A percentile compares a stretch with the other conserved stretches of the same genome.
Conservation (phyloP, 805 yeast genomes). For the Isabelozyma gotoi region DNA sequence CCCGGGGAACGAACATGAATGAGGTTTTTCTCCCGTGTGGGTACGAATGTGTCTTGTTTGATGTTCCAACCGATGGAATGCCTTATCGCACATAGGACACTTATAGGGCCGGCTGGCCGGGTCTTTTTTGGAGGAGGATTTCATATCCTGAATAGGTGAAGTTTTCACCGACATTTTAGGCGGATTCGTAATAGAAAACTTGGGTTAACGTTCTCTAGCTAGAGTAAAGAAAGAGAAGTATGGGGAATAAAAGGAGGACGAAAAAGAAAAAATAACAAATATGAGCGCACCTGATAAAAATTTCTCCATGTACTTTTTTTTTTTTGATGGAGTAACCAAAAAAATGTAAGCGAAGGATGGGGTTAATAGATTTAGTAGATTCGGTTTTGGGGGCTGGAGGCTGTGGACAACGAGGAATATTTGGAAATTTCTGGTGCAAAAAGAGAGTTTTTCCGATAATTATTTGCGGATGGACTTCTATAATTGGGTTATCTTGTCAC, state of each 20-base stretch:
- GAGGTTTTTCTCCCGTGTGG: slow-evolving; percentile 82
- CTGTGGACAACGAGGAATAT: too few relatives aligned
- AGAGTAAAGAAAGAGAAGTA: not conserved
- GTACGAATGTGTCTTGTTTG: slow-evolving; percentile 78
- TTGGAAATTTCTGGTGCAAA: too few relatives aligned
- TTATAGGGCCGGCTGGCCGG: slow-evolving; percentile 55
- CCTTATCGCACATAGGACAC: slow-evolving; percentile 73
- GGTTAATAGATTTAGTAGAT: too few relatives aligned
- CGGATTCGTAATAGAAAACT: too few relatives aligned
- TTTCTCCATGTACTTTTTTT: not conserved
- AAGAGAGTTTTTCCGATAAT: too few relatives aligned
- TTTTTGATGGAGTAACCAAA: not conserved
- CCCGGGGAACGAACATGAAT: slow-evolving; percentile 69
- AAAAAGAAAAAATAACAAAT: too few relatives aligned
- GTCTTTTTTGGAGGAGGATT: slow-evolving; percentile 15
- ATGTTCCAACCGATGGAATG: slow-evolving; percentile 74
- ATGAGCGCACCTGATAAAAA: not conserved
- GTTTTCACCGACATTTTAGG: not conserved
- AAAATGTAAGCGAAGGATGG: not conserved
- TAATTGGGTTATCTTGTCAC: too few relatives aligned
- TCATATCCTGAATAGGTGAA: not conserved
- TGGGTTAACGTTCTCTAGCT: too few relatives aligned
- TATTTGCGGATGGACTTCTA: too few relatives aligned
- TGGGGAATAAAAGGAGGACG: not conserved
- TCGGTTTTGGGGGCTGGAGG: too few relatives aligned